phyloP scores from a whole-genome alignment of 139 green algal genomes.

The Deuterostichococcus epilithicus region DNA sequence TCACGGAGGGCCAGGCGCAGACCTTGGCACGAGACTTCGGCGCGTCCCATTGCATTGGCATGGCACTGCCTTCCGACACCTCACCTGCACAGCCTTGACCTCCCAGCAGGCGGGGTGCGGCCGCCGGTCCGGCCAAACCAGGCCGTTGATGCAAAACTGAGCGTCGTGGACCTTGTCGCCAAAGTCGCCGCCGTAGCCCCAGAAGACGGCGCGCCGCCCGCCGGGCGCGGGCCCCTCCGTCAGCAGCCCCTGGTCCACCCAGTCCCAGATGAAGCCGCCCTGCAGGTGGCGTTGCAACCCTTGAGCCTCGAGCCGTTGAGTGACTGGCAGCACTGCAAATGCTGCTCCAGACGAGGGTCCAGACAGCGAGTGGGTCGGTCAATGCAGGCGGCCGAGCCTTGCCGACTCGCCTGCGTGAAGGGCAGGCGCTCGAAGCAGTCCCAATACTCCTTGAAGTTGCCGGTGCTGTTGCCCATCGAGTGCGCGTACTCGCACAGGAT shows the following conservation, averaged over 20 bases:
- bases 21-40: too few species aligned
- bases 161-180: slow-evolving; percentile 81
- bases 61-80: background rate
- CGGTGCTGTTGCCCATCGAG: slow-evolving; percentile 95
- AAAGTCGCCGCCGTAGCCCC: slow-evolving; percentile 93
- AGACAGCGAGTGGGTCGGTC: background rate
- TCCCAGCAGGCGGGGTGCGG: slow-evolving; percentile 72
- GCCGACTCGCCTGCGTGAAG: slow-evolving; percentile 23
- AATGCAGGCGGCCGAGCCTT: background rate
- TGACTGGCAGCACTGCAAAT: too few species aligned
- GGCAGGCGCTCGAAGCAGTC: slow-evolving; percentile 59
- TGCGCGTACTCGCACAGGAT: slow-evolving; percentile 97
- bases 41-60: too few species aligned
- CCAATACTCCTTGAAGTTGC: slow-evolving; percentile 93
- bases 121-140: slow-evolving; percentile 79
- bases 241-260: slow-evolving; percentile 87
- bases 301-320: too few species aligned
- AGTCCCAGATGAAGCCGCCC: slow-evolving; percentile 99
- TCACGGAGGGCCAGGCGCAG: too few species aligned
- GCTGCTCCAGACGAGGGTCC: too few species aligned
- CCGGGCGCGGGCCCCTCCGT: slow-evolving; percentile 12
- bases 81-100: slow-evolving; percentile 37
- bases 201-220: slow-evolving; percentile 50
- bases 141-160: slow-evolving; percentile 96
- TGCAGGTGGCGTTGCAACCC: slow-evolving; percentile 44